Evolutionary conservation across 768 basidiomycete genomes (phyloP).

Genomic region (Leccinum obscurum): DNA sequence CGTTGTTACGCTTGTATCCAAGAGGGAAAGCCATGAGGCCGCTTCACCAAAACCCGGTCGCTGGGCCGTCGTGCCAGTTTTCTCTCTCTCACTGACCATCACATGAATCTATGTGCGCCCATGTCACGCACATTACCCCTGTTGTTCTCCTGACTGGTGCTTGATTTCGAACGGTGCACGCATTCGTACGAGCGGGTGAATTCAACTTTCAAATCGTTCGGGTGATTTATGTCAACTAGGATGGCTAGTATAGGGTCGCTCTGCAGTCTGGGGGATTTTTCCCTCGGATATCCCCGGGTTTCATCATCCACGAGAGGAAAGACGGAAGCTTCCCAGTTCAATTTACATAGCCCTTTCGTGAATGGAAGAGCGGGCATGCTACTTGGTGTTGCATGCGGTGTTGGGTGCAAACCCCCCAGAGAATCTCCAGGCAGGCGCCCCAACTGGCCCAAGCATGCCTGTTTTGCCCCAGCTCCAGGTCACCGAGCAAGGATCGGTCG

Average conservation of each 20-base stretch:
- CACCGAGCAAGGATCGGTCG: not conserved
- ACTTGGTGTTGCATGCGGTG: not conserved
- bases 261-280: constrained; percentile 3
- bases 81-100: not conserved
- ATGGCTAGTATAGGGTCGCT: not conserved
- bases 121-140: not conserved
- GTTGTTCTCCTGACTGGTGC: not conserved
- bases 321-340: not conserved
- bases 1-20: constrained; percentile 13
- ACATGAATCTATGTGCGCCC: constrained; percentile 1
- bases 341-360: not conserved
- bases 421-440: not conserved
- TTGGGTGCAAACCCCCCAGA: not conserved
- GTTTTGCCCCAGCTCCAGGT: constrained; percentile 4
- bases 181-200: constrained; percentile 1
- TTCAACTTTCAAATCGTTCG: not conserved
- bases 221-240: not conserved
- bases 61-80: constrained; percentile 18
- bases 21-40: constrained; percentile 7
- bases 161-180: constrained; percentile 4
- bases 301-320: constrained; percentile 5
- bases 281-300: constrained; percentile 19
- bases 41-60: constrained; percentile 15
- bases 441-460: constrained; percentile 9
- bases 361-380: not conserved